Evolutionary conservation across 2,329 filamentous ascomycete genomes (phyloP), one percentile per base, ranked within the genome.

Genomic region (Scedosporium boydii): DNA sequence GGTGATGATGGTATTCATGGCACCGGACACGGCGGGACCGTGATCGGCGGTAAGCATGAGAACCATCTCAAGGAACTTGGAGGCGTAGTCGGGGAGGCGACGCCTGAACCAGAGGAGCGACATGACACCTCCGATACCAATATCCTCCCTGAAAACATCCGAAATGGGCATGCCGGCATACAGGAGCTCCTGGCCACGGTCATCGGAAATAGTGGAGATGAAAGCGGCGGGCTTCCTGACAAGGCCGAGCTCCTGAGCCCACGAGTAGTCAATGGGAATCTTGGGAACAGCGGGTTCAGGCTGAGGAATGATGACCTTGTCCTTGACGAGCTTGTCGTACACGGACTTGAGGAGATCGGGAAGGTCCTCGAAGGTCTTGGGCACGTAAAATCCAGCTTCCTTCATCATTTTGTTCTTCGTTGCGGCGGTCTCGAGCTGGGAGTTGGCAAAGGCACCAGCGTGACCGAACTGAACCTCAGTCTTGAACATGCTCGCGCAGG

Each of bases 1-100:
- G 66, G 95, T 99, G 77, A 99, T 98, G 77, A 99, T 99, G 76
- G 95, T 99, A 88, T 99, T 99, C 95, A 99, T 99, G 77, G 95
- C 95, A 85, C 95, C 95, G 70, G 95, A 99, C 70, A 99, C 95
- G 71, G 95, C 95, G 62, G 95, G 95, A 79, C 95, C 95, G 87
- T 99, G 95, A 75, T 99, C 95, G 71, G 95, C 95, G 74, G 95
- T 99, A 74, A 99, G 87, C 95, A 99, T 99, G 77, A 99, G 93
- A 68, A 99, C 95, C 95, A 99, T 99, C 85, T 99, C 95, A 70
- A 99, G 82, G 85, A 99, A 99, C 82, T 96, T 96, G 85, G 91
- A 96, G 73, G 95, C 95, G 76, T 97, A 98, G 74, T 89, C 82
- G 67, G 95, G 95, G 66, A 99, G 89, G 74, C 95, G 90, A 78